Evolutionary conservation across 371 early-diverging fungal genomes (phyloP).

Genomic region (Umbelopsis sp.): DNA sequence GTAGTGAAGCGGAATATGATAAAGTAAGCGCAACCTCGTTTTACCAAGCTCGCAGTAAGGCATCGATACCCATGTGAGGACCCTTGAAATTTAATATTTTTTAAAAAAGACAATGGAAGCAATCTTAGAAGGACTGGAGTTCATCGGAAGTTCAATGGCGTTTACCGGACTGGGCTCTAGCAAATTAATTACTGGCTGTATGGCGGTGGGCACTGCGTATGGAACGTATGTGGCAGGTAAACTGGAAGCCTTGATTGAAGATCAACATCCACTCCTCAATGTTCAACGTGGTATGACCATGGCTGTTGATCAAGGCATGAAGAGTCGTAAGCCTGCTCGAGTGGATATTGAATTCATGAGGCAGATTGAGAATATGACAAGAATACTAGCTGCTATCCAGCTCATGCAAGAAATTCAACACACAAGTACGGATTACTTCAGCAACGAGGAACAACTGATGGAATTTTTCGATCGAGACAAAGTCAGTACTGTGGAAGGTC

Average conservation of each 20-base stretch:
- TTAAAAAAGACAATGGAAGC: conserved; percentile 40
- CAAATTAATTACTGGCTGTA: conserved; percentile 35
- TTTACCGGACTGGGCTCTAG: conserved; percentile 39
- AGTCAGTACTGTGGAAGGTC: conserved; percentile 29
- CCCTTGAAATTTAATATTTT: conserved; percentile 9
- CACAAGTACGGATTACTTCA: conserved; percentile 11
- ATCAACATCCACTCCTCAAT: conserved; percentile 23
- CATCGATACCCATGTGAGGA: neutral
- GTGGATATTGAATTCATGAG: conserved; percentile 49
- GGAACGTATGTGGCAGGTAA: conserved; percentile 44
- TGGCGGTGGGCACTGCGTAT: conserved; percentile 36
- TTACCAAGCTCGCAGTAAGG: too few species aligned
- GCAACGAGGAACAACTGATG: conserved; percentile 1
- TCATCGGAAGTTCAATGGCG: conserved; percentile 33
- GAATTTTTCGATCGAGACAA: neutral
- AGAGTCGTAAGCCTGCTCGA: conserved; percentile 25
- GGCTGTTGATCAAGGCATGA: neutral
- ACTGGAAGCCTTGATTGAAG: conserved; percentile 30
- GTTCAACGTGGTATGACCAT: neutral
- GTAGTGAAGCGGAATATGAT: conserved; percentile 32
- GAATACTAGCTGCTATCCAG: conserved; percentile 33
- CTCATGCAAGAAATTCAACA: conserved; percentile 30
- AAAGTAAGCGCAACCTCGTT: conserved; percentile 27
- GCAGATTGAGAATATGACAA: conserved; percentile 40
- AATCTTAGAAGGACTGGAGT: conserved; percentile 43